A percentile compares a stretch with the other conserved stretches of the same genome.
Conservation (phyloP, 768 basidiomycete species). For the Chiua virens region DNA sequence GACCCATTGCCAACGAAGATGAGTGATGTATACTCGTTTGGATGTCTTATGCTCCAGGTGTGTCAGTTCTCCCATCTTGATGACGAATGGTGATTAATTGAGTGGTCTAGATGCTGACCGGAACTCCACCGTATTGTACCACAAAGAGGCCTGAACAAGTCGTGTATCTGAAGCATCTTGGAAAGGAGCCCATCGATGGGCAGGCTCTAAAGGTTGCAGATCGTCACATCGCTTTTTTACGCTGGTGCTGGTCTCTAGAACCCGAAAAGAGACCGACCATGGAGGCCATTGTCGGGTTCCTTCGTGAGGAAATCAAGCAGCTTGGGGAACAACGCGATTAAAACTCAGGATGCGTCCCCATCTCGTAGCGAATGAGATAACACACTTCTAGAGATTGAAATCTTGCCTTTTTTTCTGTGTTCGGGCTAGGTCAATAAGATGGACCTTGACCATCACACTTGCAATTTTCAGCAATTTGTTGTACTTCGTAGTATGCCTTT, state of each 20-base stretch:
- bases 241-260: conserved; percentile 8
- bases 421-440: too few relatives aligned
- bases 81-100: background rate
- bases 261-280: conserved; percentile 12
- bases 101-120: conserved; percentile 3
- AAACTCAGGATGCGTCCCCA: too few relatives aligned
- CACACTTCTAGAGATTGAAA: too few relatives aligned
- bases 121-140: conserved; percentile 5
- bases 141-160: conserved; percentile 11
- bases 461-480: too few relatives aligned
- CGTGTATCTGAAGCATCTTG: conserved; percentile 12
- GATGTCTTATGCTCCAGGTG: conserved; percentile 17
- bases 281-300: conserved; percentile 2
- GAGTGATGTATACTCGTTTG: conserved; percentile 17
- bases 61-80: background rate
- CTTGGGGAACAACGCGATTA: background rate
- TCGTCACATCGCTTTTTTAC: conserved; percentile 3
- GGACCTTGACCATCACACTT: too few relatives aligned
- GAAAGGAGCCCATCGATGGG: conserved; percentile 13
- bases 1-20: conserved; percentile 5
- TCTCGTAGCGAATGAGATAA: too few relatives aligned
- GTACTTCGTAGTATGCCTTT: too few relatives aligned
- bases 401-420: too few relatives aligned
- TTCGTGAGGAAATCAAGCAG: background rate
- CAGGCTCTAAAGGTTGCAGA: conserved; percentile 5